Evolutionary conservation across 257 asterid genomes (phyloP), one percentile per base, ranked within the genome.

Genomic region (Rubia yunnanensis): DNA sequence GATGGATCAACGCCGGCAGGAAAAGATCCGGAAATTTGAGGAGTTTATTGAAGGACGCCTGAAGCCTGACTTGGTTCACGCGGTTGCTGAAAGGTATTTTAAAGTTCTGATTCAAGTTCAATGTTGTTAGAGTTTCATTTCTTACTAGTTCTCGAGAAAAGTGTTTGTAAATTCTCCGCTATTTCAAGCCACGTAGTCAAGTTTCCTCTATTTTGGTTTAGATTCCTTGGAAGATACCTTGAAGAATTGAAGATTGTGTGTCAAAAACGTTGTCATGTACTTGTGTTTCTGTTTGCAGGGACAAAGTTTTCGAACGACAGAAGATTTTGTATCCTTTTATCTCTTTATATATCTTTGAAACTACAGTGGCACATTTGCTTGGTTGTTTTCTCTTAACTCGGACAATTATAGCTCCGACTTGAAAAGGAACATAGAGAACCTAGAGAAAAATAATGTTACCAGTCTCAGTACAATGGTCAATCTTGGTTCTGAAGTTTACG

Each of bases 21-120:
- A 84, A 65, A 87, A 89, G 77, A 77, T 92, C 20, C 77, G 32
- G 7, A 79, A 77, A 77, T 81, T 73, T 53, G 98, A 92, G 80
- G 98, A 92, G 66, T 85, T 89, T 73, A 80, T 92, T 13, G 95
- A 92, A 71, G 71, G 68, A 34, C 92, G 96, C 53, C 64, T 92
- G 81, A 92, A 92, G 82, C 98, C 96, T 57, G 94, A 85, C 83
- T 95, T 92, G 32, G 85, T 87, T 27, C 87, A 58, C 30, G 96
- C 96, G 71, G 81, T 85, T 65, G 91, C 85, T 78, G 80, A 92
- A 73, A 77, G 98, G 98, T 88, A 58, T 11, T 36, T 7, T 15
- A 32, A 53, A 23, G 30, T 48, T 69, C 49, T 18, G 23, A 52
- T 36, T 15, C 23, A 14, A 22, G 9, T 30, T 3, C 50, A 7